A percentile compares a stretch with the other conserved stretches of the same genome.
These are phyloP conservation scores for Penicillium samsonianum DNA, from an alignment of 495 filamentous ascomycete species.

Conservation along the genomic window DNA sequence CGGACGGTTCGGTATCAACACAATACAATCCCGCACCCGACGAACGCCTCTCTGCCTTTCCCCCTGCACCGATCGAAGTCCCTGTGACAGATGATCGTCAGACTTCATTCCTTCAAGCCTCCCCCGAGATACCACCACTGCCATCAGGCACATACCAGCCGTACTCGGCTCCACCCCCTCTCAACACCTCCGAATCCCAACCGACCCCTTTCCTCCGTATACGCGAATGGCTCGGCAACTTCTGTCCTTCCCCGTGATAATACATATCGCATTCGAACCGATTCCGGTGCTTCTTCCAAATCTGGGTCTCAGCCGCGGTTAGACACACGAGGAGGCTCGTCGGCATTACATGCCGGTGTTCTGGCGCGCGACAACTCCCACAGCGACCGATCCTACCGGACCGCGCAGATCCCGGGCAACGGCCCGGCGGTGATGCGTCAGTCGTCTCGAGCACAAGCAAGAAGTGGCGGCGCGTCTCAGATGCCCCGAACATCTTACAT, in stretches of 20 bases:
- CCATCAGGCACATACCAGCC: constrained; percentile 31
- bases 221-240: constrained; percentile 47
- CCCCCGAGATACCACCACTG: constrained; percentile 24
- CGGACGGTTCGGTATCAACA: constrained; percentile 34
- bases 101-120: constrained; percentile 27
- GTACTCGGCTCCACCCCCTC: constrained; percentile 50
- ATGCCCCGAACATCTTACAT: constrained; percentile 57
- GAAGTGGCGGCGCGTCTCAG: constrained; percentile 54
- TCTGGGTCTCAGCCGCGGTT: constrained; percentile 56
- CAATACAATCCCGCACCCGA: constrained; percentile 22
- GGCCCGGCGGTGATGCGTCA: constrained; percentile 55
- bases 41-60: constrained; percentile 22
- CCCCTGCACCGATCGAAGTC: constrained; percentile 27
- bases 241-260: constrained; percentile 47
- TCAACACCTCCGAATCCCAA: constrained; percentile 37
- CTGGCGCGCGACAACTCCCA: constrained; percentile 71
- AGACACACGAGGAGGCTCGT: constrained; percentile 62
- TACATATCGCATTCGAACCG: constrained; percentile 59
- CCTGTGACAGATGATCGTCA: constrained; percentile 32
- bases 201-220: constrained; percentile 59
- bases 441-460: constrained; percentile 45
- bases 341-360: constrained; percentile 63
- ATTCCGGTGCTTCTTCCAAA: constrained; percentile 64
- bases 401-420: constrained; percentile 57
- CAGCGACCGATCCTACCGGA: constrained; percentile 65